These are phyloP conservation scores for Skeletonema potamos DNA, from an alignment of 108 stramenopile species.

Conservation along the genomic window DNA sequence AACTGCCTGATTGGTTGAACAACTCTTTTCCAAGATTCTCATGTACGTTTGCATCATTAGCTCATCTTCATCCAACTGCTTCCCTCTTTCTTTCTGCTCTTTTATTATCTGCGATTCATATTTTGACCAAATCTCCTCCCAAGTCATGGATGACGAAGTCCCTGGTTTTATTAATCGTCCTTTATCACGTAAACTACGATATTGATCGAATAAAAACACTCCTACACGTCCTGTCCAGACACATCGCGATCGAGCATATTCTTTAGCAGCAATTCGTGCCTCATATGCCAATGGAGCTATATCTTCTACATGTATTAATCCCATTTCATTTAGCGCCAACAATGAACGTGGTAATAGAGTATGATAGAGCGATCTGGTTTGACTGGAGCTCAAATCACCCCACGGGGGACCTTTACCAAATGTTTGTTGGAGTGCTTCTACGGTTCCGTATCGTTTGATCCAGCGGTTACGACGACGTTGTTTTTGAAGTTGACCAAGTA, in stretches of 20 bases:
- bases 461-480: conserved; percentile 27
- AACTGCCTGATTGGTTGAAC: conserved; percentile 53
- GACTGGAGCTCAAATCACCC: conserved; percentile 27
- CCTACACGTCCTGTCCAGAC: conserved; percentile 49
- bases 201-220: conserved; percentile 55
- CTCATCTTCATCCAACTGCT: conserved; percentile 25
- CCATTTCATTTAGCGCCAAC: conserved; percentile 33
- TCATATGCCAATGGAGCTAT: conserved; percentile 55
- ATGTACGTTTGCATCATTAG: conserved; percentile 45
- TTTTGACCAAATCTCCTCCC: conserved; percentile 63
- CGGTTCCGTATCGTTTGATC: conserved; percentile 14
- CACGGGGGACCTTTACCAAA: conserved; percentile 35
- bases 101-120: conserved; percentile 47
- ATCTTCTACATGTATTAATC: conserved; percentile 38
- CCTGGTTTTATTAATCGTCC: conserved; percentile 35
- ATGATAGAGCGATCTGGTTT: conserved; percentile 42
- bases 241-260: conserved; percentile 65
- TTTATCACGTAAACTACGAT: conserved; percentile 47
- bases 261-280: conserved; percentile 59
- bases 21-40: conserved; percentile 58
- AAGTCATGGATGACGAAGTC: conserved; percentile 49
- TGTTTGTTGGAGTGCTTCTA: conserved; percentile 18
- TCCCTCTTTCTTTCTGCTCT: conserved; percentile 17
- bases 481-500: conserved; percentile 3
- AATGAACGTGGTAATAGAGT: conserved; percentile 38